Percentiles rank a stretch among this genome's conserved stretches.
phyloP scores from a whole-genome alignment of 176 grass and related monocot species.

The Rhynchospora tenuis region DNA sequence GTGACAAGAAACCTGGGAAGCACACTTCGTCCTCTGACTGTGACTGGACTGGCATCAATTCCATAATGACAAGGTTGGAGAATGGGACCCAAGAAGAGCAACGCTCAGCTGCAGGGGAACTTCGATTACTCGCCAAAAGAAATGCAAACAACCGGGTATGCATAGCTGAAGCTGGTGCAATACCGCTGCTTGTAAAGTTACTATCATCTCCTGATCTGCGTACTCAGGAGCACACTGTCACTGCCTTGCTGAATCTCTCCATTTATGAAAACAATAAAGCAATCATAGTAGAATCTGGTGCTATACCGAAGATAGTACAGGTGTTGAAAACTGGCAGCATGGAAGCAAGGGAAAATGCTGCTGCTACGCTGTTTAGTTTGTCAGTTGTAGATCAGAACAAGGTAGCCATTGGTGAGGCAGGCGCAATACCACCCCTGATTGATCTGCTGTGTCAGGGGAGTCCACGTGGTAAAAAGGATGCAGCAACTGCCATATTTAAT shows the following conservation, averaged over 20 bases:
- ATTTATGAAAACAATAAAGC: conserved; percentile 87
- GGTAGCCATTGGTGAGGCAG: conserved; percentile 59
- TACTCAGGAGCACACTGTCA: conserved; percentile 89
- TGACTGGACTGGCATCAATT: conserved; percentile 51
- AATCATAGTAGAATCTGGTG: conserved; percentile 61
- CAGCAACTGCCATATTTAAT: conserved; percentile 90
- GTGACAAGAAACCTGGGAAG: conserved; percentile 47
- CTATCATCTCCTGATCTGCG: conserved; percentile 73
- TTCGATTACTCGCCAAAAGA: conserved; percentile 89
- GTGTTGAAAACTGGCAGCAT: conserved; percentile 80
- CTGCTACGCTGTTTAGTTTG: conserved; percentile 81
- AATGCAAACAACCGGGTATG: conserved; percentile 88
- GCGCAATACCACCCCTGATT: conserved; percentile 81
- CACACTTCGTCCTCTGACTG: conserved; percentile 39
- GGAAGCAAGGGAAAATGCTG: conserved; percentile 97
- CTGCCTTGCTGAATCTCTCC: conserved; percentile 89
- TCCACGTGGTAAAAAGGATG: conserved; percentile 95
- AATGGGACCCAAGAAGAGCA: conserved; percentile 61
- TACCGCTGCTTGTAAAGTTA: conserved; percentile 70
- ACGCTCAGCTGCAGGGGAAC: conserved; percentile 83
- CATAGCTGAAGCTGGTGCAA: conserved; percentile 78
- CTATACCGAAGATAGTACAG: conserved; percentile 82
- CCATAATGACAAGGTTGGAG: conserved; percentile 58
- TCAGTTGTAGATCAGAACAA: conserved; percentile 92
- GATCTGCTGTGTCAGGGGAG: conserved; percentile 71